Conservation (phyloP, 1,284 basidiomycete species). For the Mycena sp. region DNA sequence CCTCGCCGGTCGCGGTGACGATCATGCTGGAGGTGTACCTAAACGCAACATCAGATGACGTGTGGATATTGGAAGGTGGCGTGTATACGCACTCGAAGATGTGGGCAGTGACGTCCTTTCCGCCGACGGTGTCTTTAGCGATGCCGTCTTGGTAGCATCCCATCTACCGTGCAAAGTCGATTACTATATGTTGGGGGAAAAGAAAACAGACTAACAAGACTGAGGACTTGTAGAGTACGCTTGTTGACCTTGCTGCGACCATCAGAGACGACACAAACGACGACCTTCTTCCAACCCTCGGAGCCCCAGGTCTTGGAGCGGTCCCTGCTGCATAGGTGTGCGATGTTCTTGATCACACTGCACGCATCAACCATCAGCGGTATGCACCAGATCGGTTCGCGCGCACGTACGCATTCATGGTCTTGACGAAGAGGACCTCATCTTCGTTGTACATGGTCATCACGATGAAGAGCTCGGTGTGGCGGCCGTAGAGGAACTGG, state of each 20-base stretch:
- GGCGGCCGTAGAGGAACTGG: slow-evolving; percentile 85
- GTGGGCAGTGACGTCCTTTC: slow-evolving; percentile 93
- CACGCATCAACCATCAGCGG: too few species aligned
- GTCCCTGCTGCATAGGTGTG: slow-evolving; percentile 83
- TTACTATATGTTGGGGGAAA: too few species aligned
- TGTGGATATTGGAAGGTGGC: too few species aligned
- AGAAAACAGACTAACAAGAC: too few species aligned
- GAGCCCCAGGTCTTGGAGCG: slow-evolving; percentile 94
- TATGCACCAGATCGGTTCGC: too few species aligned
- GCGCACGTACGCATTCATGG: slow-evolving; percentile 76
- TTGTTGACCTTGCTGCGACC: slow-evolving; percentile 89
- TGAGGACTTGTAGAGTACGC: slow-evolving; percentile 84
- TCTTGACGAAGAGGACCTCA: slow-evolving; percentile 83
- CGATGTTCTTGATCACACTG: slow-evolving; percentile 87
- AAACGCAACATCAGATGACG: too few species aligned
- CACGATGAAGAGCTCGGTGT: slow-evolving; percentile 94
- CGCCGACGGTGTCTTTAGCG: slow-evolving; percentile 91
- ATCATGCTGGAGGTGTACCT: slow-evolving; percentile 84
- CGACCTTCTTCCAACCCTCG: slow-evolving; percentile 95
- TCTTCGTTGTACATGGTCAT: slow-evolving; percentile 99
- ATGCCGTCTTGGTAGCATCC: slow-evolving; percentile 97
- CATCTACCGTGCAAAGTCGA: too few species aligned
- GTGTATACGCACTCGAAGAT: too few species aligned
- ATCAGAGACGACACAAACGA: slow-evolving; percentile 93
- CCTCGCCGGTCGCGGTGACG: slow-evolving; percentile 87